Conservation (phyloP, 2,329 filamentous ascomycete species). For the Colletotrichum eleusines region DNA sequence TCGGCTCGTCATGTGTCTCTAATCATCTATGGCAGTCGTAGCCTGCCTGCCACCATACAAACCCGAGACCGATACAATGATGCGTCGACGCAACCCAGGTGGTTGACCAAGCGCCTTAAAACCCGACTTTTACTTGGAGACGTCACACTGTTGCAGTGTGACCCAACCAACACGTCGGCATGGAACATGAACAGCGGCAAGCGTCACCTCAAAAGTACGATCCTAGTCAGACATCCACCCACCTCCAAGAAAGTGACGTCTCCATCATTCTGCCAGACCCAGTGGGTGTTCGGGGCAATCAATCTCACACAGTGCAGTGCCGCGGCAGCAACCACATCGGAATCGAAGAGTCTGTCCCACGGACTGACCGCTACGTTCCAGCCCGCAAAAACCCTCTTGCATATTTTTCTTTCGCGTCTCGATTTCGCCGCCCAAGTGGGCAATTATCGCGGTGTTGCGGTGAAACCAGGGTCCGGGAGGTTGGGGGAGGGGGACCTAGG, state of each 20-base stretch:
- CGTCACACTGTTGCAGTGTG: slow-evolving; percentile 16
- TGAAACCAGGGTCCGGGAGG: slow-evolving; percentile 27
- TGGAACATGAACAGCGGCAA: neutral
- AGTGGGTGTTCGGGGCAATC: slow-evolving; percentile 4
- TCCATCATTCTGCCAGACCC: slow-evolving; percentile 17
- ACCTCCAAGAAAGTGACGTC: slow-evolving; percentile 9
- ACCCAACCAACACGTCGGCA: slow-evolving; percentile 9
- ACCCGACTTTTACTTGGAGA: neutral
- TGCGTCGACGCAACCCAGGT: neutral
- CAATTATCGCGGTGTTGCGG: slow-evolving; percentile 24
- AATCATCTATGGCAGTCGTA: neutral
- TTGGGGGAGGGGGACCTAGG: slow-evolving; percentile 32
- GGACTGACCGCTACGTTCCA: slow-evolving; percentile 32
- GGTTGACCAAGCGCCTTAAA: slow-evolving; percentile 3
- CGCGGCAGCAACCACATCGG: slow-evolving; percentile 24
- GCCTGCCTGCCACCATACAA: slow-evolving; percentile 8
- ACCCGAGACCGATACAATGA: slow-evolving; percentile 1
- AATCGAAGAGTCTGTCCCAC: slow-evolving; percentile 7
- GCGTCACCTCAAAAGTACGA: slow-evolving; percentile 9
- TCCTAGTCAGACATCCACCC: slow-evolving; percentile 15
- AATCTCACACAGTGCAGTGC: slow-evolving; percentile 26
- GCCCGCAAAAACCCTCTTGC: neutral
- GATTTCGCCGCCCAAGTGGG: slow-evolving; percentile 26
- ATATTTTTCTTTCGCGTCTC: neutral
- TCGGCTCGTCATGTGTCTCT: slow-evolving; percentile 22